A percentile compares a stretch with the other conserved stretches of the same genome.
Evolutionary conservation across 2,329 filamentous ascomycete species (phyloP).

Genomic region (Tolypocladium ophioglossoides): DNA sequence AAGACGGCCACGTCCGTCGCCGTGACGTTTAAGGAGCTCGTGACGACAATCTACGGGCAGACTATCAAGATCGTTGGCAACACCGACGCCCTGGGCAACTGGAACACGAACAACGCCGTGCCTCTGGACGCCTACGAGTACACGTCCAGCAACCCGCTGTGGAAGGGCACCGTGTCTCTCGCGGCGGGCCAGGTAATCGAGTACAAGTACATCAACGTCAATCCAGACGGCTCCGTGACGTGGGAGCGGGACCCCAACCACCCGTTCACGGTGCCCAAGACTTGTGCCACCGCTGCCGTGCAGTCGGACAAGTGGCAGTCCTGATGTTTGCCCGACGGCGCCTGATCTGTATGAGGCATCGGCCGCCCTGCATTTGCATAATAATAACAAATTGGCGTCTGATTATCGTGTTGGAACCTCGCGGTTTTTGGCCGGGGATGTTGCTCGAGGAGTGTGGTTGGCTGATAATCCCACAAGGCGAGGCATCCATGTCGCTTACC

Average conservation of each 20-base stretch:
- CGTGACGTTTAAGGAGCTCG: conserved; percentile 52
- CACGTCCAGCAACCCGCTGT: conserved; percentile 47
- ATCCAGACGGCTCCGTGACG: conserved; percentile 38
- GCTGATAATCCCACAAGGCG: not conserved
- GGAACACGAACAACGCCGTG: conserved; percentile 45
- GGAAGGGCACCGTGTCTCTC: conserved; percentile 46
- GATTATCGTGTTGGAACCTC: too few relatives aligned
- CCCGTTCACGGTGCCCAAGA: conserved; percentile 19
- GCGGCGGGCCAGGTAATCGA: conserved; percentile 43
- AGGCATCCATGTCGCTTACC: not conserved
- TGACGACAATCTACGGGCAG: conserved; percentile 49
- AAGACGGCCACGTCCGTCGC: conserved; percentile 33
- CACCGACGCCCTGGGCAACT: conserved; percentile 47
- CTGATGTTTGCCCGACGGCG: not conserved
- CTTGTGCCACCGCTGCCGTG: conserved; percentile 16
- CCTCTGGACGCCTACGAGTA: conserved; percentile 49
- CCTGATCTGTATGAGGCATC: not conserved
- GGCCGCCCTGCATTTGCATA: not conserved
- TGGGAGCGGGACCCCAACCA: conserved; percentile 57
- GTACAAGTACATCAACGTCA: conserved; percentile 61
- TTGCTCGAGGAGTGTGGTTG: too few relatives aligned
- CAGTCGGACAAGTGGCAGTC: conserved; percentile 20
- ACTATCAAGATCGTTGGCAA: conserved; percentile 56
- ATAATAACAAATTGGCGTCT: too few relatives aligned
- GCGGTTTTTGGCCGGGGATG: too few relatives aligned